Base-by-base conservation (phyloP, 805 yeast species). In the Cyberlindnera maclurae region DNA sequence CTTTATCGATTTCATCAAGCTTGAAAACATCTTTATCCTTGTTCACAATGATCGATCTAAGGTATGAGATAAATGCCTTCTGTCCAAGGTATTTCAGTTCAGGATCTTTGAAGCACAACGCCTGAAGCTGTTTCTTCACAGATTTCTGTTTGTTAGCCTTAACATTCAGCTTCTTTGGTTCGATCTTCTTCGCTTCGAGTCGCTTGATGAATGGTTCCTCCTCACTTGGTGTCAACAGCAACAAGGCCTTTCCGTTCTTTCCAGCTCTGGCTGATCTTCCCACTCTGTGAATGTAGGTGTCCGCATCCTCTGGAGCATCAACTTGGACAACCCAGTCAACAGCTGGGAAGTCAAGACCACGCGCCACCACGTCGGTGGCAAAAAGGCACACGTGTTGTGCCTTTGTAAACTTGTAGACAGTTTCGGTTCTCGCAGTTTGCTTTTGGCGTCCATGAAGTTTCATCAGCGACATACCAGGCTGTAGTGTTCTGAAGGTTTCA, bases 191-290 rank as follows among this genome's bases (percentile, higher is more conserved):
- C 2, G 71, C 54, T 42, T 69, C 67, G 39, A 93, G 60, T 42
- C 83, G 73, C 39, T 71, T 72, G 38, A 85, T 57, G 68, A 90
- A 82, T 1, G 77, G 83, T 46, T 76, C 81, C 52, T 82, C 87
- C 60, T 93, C 98, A 31, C 75, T 66, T 2, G 96, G 95, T 7
- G 90, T 71, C 31, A 93, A 63, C 80, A 93, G 77, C 49, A 93
- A 63, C 40, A 93, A 63, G 0, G 95, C 94, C 44, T 71, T 74
- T n/a, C 99, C 99, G 9, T 70, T 71, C 49, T 78, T 77, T 41
- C 93, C 93, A 2, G 96, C 96, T 50, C 99, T 70, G 0, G 96
- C 98, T 0, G 97, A 86, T 56, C 98, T 73, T 13, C 99, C 99
- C 57, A 93, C 86, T 59, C 99, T 73, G 59, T 93, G 99, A 33